These are phyloP conservation scores for Pseudogymnoascus sp. DNA, from an alignment of 2,329 filamentous ascomycete species.

Conservation along the genomic window DNA sequence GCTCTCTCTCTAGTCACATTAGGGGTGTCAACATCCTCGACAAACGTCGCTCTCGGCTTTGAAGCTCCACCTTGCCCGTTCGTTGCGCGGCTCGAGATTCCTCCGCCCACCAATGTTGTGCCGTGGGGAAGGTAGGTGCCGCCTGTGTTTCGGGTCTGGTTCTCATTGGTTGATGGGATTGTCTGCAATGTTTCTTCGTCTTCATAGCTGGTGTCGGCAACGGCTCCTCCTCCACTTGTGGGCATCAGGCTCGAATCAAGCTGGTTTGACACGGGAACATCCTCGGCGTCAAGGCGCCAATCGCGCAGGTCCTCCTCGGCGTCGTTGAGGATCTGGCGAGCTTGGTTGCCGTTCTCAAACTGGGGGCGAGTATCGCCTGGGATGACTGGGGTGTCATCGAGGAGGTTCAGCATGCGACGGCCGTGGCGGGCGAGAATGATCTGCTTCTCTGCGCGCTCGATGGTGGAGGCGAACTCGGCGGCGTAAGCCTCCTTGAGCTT, in stretches of 20 bases:
- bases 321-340: constrained; percentile 81
- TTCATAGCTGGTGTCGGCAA: background rate
- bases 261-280: constrained; percentile 14
- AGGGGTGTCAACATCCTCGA: background rate
- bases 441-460: constrained; percentile 96
- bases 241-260: constrained; percentile 11
- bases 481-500: constrained; percentile 95
- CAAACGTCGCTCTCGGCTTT: background rate
- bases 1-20: constrained; percentile 1
- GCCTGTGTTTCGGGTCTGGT: background rate
- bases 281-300: constrained; percentile 45
- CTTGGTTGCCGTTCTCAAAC: constrained; percentile 59
- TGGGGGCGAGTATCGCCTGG: constrained; percentile 69
- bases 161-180: background rate
- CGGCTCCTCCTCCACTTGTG: background rate
- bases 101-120: background rate
- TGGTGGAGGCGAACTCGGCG: constrained; percentile 77
- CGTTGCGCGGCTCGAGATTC: background rate
- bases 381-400: constrained; percentile 84
- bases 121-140: constrained; percentile 4
- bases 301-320: constrained; percentile 79
- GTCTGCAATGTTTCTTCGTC: background rate
- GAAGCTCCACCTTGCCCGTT: background rate
- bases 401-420: constrained; percentile 70
- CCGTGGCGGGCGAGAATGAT: constrained; percentile 89